Base-by-base conservation (phyloP, 768 basidiomycete species). In the Calvatia gigantea region DNA sequence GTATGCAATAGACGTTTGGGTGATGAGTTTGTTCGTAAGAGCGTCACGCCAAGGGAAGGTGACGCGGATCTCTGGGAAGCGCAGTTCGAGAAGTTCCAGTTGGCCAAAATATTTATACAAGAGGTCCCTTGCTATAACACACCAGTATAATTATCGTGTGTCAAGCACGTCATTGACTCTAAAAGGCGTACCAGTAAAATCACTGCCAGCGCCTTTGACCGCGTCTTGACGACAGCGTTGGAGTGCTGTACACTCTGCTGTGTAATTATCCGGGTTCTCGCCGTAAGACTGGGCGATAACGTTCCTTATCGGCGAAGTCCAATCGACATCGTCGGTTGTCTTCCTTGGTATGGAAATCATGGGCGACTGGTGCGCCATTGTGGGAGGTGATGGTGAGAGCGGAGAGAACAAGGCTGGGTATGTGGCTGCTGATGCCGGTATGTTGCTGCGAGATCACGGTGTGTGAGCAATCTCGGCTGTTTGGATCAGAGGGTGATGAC, bases 81-180 rank as follows among this genome's bases (percentile, higher is more conserved):
- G 86, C 50, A 99, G 81, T 68, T 99, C 97, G 37, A 99, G 85
- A 4, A 98, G 83, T 66, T 99, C 97, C 41, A 99, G 86, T 70
- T 99, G 97, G 32, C 97, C 96, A 74, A 98, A 99, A 75, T 99
- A 99, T 73, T 97, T 98, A 87, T 96, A 98, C 41, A 99, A 78
- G 19, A 98, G 79, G 74, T 98, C 96, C 46, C 95, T 82, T 11
- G 89, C 95, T 87, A 17, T 7, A 47, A 42, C 3, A 5, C 6
- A 49, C 23, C 11, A 11, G 29, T 32, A 35, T 25, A 17, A 43
- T 23, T 48, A 37, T 32, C 43, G 7, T 47, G 15, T 15, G 8
- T 1, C 11, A 0, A 12, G 25, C 60, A 32, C 59, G 50, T 39
- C 38, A 46, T 15, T 23, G 27, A 51, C 21, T 17, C 33, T 15